These are phyloP conservation scores for Apiospora aurea DNA, from an alignment of 2,329 filamentous ascomycete species.

Conservation along the genomic window DNA sequence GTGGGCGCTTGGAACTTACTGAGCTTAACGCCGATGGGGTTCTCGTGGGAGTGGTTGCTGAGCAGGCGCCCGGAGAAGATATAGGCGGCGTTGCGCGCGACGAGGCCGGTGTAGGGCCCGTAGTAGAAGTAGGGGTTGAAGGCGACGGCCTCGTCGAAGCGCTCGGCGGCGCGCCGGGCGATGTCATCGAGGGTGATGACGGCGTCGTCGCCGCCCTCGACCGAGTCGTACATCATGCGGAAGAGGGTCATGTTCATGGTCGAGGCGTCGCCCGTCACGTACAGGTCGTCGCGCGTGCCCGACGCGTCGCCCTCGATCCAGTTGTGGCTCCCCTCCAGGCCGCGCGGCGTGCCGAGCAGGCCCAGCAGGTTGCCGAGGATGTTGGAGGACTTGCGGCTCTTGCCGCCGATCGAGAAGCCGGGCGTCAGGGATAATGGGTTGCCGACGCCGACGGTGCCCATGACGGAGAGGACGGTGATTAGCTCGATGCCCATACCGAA, in stretches of 20 bases:
- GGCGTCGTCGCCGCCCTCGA: conserved; percentile 40
- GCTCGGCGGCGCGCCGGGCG: conserved; percentile 49
- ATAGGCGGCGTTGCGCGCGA: conserved; percentile 60
- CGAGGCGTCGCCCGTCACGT: conserved; percentile 56
- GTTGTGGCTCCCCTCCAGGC: conserved; percentile 60
- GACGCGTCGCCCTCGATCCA: conserved; percentile 62
- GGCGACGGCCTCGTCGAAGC: conserved; percentile 55
- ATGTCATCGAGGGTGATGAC: conserved; percentile 52
- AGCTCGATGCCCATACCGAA: conserved; percentile 57
- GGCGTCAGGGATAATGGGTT: conserved; percentile 57
- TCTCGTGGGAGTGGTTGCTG: conserved; percentile 51
- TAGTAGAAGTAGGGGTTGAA: conserved; percentile 63
- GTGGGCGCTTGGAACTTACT: conserved; percentile 37
- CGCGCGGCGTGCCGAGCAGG: conserved; percentile 53
- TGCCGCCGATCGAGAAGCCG: conserved; percentile 61
- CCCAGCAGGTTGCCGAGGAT: conserved; percentile 52
- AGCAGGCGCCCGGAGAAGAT: conserved; percentile 52
- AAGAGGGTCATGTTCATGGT: conserved; percentile 61
- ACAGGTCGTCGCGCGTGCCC: conserved; percentile 59
- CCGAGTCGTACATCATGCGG: conserved; percentile 52
- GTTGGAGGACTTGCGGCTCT: conserved; percentile 46
- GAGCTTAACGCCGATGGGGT: conserved; percentile 43
- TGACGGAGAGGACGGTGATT: conserved; percentile 48
- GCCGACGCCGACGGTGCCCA: conserved; percentile 56
- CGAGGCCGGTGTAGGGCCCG: conserved; percentile 57